These are phyloP conservation scores for Dispira simplex DNA, from an alignment of 192 early-diverging fungal genomes.

Conservation along the genomic window DNA sequence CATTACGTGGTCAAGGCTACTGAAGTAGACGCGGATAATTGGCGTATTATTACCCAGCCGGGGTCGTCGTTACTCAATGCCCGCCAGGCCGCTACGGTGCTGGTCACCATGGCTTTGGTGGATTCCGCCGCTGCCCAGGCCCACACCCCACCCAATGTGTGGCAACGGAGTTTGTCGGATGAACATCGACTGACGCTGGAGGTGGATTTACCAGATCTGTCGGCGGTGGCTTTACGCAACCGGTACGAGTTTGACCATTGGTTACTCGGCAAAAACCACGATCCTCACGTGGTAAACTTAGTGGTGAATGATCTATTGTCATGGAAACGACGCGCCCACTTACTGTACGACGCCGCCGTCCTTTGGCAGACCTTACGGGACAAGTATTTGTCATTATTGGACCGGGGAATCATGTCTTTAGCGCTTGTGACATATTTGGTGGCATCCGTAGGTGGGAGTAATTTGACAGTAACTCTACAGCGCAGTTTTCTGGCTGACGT, in stretches of 20 bases:
- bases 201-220: background rate
- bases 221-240: background rate
- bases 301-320: conserved; percentile 4
- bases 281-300: background rate
- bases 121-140: background rate
- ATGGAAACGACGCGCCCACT: background rate
- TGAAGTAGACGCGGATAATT: conserved; percentile 43
- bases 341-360: background rate
- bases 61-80: conserved; percentile 58
- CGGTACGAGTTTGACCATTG: conserved; percentile 8
- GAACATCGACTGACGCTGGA: background rate
- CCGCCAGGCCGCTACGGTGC: conserved; percentile 34
- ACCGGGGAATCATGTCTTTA: background rate
- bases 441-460: background rate
- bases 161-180: too few species aligned
- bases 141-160: too few species aligned
- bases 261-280: background rate
- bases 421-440: background rate
- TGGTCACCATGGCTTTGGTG: background rate
- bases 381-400: background rate
- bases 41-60: conserved; percentile 62
- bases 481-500: background rate
- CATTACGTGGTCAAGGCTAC: conserved; percentile 28
- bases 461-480: too few species aligned
- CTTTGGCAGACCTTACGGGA: background rate